Evolutionary conservation across 352 stramenopile genomes (phyloP), one percentile per base, ranked within the genome.

Genomic region (Sclerospora graminicola): DNA sequence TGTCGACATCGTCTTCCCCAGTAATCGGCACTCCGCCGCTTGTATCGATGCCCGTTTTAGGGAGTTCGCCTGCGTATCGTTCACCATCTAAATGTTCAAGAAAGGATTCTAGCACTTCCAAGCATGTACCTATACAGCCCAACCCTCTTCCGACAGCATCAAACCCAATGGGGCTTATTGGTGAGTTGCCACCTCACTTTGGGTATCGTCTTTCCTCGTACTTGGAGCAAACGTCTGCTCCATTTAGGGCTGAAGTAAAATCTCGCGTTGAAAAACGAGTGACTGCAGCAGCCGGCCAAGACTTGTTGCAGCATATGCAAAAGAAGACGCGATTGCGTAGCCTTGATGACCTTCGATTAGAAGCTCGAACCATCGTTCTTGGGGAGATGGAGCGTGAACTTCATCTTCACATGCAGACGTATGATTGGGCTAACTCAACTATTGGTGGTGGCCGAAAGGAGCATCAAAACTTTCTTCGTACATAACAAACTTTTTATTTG

Each of bases 271-370:
- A 88, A 51, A 85, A 85, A 61, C 65, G 72, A 26, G 76, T 88
- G 47, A 88, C 72, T 15, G 57, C 70, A 21, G 73, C 72, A 5
- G 76, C 76, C 1, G 68, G 76, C 16, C 76, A 85, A 52, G 73
- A 88, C 26, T 58, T 88, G 32, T 56, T 88, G 32, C 72, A 83
- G 50, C 76, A 88, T 52, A 88, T 88, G 76, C 76, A 88, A 41
- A 88, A 84, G 62, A 88, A 88, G 59, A 88, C 76, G 20, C 63
- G 76, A 19, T 51, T 88, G 44, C 70, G 76, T 14, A 84, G 68
- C 24, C 48, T 88, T 15, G 76, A 88, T 30, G 66, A 85, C 30
- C 44, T 88, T 8, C 69, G 76, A 1, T 67, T 60, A 5, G 76
- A 88, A 44, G 69, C 76, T 21, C 63, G 76, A n/a, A 69, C 61